Evolutionary conservation across 768 basidiomycete species (phyloP).

Genomic region (Tylopilus rubrobrunneus): DNA sequence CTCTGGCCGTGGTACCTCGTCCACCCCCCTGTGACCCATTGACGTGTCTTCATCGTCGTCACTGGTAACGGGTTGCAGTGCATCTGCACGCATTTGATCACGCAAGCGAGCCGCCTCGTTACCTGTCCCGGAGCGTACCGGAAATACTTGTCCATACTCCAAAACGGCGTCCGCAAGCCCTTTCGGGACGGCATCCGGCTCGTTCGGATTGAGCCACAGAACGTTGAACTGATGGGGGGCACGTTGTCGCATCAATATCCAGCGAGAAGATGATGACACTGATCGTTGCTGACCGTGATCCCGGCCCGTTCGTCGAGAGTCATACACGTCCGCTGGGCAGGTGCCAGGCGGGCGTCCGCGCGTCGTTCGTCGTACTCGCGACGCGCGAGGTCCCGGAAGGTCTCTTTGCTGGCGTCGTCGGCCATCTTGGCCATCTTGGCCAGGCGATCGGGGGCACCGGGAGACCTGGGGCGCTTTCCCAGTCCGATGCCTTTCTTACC

Average conservation of each 20-base stretch:
- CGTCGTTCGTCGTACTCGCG: slow-evolving; percentile 74
- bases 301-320: slow-evolving; percentile 74
- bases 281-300: slow-evolving; percentile 38
- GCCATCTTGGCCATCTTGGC: slow-evolving; percentile 69
- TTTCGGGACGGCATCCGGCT: slow-evolving; percentile 61
- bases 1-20: slow-evolving; percentile 25
- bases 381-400: slow-evolving; percentile 67
- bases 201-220: slow-evolving; percentile 69
- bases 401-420: slow-evolving; percentile 48
- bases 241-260: neutral
- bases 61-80: slow-evolving; percentile 46
- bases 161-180: slow-evolving; percentile 58
- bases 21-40: slow-evolving; percentile 14
- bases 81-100: slow-evolving; percentile 72
- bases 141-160: slow-evolving; percentile 33
- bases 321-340: slow-evolving; percentile 70
- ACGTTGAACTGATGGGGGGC: slow-evolving; percentile 63
- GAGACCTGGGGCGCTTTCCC: slow-evolving; percentile 66
- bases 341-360: slow-evolving; percentile 65
- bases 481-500: slow-evolving; percentile 77
- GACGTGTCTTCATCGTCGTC: slow-evolving; percentile 35
- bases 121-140: slow-evolving; percentile 3
- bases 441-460: slow-evolving; percentile 56
- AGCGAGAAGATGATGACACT: slow-evolving; percentile 2
- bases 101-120: slow-evolving; percentile 49